Evolutionary conservation across 2,329 filamentous ascomycete species (phyloP).

Genomic region (Phialemonium atrogriseum): DNA sequence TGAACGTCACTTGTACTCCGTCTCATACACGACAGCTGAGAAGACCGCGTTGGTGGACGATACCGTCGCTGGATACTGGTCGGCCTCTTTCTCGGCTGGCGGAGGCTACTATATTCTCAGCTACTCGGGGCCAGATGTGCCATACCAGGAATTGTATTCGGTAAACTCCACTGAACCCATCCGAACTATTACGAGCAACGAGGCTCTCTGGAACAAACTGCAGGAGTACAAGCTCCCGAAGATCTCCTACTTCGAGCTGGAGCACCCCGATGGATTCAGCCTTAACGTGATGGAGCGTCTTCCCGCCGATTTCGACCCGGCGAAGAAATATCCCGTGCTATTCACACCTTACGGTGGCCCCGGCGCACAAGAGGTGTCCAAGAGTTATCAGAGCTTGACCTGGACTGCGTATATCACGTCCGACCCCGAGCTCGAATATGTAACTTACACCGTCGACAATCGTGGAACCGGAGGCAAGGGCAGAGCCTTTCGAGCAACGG

Average conservation of each 20-base stretch:
- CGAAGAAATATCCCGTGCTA: conserved; percentile 57
- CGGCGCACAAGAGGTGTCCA: conserved; percentile 51
- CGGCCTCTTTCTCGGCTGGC: conserved; percentile 54
- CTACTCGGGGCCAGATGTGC: conserved; percentile 58
- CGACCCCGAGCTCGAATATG: conserved; percentile 59
- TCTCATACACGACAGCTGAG: conserved; percentile 46
- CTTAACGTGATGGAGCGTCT: conserved; percentile 59
- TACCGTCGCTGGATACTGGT: conserved; percentile 48
- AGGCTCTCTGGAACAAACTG: conserved; percentile 44
- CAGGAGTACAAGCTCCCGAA: conserved; percentile 54
- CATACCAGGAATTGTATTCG: conserved; percentile 60
- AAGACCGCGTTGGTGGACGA: conserved; percentile 56
- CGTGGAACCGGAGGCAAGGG: conserved; percentile 59
- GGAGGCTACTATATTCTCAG: conserved; percentile 58
- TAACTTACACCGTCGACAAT: conserved; percentile 61
- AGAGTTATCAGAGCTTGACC: conserved; percentile 43
- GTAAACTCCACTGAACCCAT: conserved; percentile 43
- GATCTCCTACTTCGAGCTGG: conserved; percentile 54
- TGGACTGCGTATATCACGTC: conserved; percentile 59
- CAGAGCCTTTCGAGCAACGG: conserved; percentile 50
- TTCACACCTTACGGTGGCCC: conserved; percentile 64
- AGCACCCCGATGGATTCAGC: conserved; percentile 51
- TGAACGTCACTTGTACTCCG: conserved; percentile 59
- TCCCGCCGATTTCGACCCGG: conserved; percentile 53
- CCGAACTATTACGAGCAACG: conserved; percentile 52